A percentile compares a stretch with the other conserved stretches of the same genome.
phyloP scores from a whole-genome alignment of 495 filamentous ascomycete species.

The Cairneyella variabilis region DNA sequence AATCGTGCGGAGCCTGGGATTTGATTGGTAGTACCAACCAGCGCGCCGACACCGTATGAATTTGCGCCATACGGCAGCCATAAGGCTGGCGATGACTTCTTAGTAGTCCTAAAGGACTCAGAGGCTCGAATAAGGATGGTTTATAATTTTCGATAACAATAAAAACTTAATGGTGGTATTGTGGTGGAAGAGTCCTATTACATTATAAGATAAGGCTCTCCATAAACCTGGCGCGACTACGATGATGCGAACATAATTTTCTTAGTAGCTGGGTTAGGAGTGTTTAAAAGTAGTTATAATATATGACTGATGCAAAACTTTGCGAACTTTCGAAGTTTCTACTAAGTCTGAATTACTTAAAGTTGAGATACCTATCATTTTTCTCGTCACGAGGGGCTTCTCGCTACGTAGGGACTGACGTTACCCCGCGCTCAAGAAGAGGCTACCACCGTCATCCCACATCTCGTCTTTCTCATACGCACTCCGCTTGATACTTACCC shows the following conservation, averaged over 20 bases:
- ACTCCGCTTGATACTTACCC: too few relatives aligned
- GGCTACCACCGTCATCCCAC: too few relatives aligned
- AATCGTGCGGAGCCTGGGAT: not conserved
- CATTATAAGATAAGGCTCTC: conserved; percentile 13
- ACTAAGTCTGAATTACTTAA: not conserved
- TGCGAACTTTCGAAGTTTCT: not conserved
- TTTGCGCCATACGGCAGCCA: not conserved
- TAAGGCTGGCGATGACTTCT: conserved; percentile 9
- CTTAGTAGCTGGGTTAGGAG: not conserved
- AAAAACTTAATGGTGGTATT: conserved; percentile 13
- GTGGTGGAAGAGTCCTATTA: conserved; percentile 12
- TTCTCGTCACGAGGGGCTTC: too few relatives aligned
- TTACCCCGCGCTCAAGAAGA: too few relatives aligned
- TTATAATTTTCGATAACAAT: conserved; percentile 9
- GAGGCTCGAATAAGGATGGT: conserved; percentile 14
- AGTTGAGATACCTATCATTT: too few relatives aligned
- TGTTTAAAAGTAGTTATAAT: conserved; percentile 9
- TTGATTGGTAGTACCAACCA: conserved; percentile 9
- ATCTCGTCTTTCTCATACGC: too few relatives aligned
- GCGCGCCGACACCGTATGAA: conserved; percentile 5
- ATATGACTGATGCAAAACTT: conserved; percentile 9
- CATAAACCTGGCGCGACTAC: conserved; percentile 6
- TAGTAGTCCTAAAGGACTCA: conserved; percentile 5
- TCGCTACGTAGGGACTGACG: conserved; percentile 3
- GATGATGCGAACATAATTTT: conserved; percentile 8